Evolutionary conservation across 306 rosid species (phyloP), one percentile per base, ranked within the genome.

Genomic region (Vigna hirtella): DNA sequence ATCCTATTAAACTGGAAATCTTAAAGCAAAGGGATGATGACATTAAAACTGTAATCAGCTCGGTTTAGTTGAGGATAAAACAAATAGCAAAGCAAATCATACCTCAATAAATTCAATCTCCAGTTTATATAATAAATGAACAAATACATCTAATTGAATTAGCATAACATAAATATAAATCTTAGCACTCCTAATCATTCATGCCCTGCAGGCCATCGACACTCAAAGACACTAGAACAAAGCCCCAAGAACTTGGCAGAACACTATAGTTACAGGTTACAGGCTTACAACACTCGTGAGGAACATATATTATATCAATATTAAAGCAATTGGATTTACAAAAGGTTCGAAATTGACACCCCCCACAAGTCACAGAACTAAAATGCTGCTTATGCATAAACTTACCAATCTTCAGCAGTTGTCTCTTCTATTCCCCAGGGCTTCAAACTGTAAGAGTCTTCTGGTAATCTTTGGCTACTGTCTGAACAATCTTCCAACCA

Each of bases 401-500:
- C 98, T 87, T 73, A 90, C 97, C 90, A 26, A 56, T 87, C 86
- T 84, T 80, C 90, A 58, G 64, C 62, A 51, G 79, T 52, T 73
- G 53, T 75, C 74, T 84, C 91, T 70, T 87, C 90, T 65, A 77
- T 73, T 65, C 82, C 79, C 79, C 30, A 50, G 77, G 92, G 87
- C 86, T 83, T 89, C 84, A 92, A 81, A 84, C 88, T 87, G 81
- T 95, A 95, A 74, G 88, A 67, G 81, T 81, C 92, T 83, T 91
- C 98, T 79, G 86, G 90, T 70, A 95, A 66, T 81, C 92, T 91
- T 65, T 49, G 79, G 79, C 84, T 75, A 66, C 85, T 84, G 74
- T 79, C 86, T 77, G 83, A 58, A 81, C 86, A 90, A 77, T 92
- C 98, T 81, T 92, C 97, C 69, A 92, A 82, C 98, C 98, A 94